A percentile compares a stretch with the other conserved stretches of the same genome.
These are phyloP conservation scores for Starmerella davenportii DNA, from an alignment of 805 yeast species.

Conservation along the genomic window DNA sequence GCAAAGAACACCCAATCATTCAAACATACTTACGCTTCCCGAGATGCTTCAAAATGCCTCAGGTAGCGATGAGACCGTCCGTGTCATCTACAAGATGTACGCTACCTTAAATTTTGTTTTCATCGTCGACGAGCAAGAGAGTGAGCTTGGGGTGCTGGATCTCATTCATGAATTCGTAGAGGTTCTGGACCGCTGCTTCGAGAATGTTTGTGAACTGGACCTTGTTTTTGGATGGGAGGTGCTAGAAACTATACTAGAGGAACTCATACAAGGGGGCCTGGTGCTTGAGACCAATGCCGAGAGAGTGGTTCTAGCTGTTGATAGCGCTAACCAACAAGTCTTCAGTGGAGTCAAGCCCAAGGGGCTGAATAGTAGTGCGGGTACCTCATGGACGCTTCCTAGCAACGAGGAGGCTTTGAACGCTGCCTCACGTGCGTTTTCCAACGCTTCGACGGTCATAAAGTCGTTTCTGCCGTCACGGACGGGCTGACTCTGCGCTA, in stretches of 20 bases:
- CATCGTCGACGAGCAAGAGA: slow-evolving; percentile 88
- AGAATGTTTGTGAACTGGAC: slow-evolving; percentile 87
- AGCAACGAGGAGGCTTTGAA: slow-evolving; percentile 11
- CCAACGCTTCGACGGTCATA: slow-evolving; percentile 14
- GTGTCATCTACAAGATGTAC: slow-evolving; percentile 82
- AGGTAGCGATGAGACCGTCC: slow-evolving; percentile 44
- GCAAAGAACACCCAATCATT: slow-evolving; percentile 53
- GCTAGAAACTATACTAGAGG: slow-evolving; percentile 64
- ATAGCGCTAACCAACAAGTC: slow-evolving; percentile 21
- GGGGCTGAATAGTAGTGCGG: background rate
- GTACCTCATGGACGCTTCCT: slow-evolving; percentile 3
- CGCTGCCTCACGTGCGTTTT: slow-evolving; percentile 13
- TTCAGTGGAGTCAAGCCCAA: slow-evolving; percentile 10
- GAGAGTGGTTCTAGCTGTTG: slow-evolving; percentile 50
- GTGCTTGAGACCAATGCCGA: slow-evolving; percentile 80
- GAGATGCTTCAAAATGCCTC: slow-evolving; percentile 40
- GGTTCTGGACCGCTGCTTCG: slow-evolving; percentile 79
- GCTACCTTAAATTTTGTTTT: slow-evolving; percentile 94
- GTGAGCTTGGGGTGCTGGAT: slow-evolving; percentile 84
- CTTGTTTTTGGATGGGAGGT: slow-evolving; percentile 98
- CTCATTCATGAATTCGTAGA: slow-evolving; percentile 94
- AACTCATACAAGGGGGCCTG: slow-evolving; percentile 94
- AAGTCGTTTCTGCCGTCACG: slow-evolving; percentile 13
- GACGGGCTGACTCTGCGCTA: no score
- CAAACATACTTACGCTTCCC: slow-evolving; percentile 82